Conservation (phyloP, 2,329 filamentous ascomycete species). For the Penicillium sp. region DNA sequence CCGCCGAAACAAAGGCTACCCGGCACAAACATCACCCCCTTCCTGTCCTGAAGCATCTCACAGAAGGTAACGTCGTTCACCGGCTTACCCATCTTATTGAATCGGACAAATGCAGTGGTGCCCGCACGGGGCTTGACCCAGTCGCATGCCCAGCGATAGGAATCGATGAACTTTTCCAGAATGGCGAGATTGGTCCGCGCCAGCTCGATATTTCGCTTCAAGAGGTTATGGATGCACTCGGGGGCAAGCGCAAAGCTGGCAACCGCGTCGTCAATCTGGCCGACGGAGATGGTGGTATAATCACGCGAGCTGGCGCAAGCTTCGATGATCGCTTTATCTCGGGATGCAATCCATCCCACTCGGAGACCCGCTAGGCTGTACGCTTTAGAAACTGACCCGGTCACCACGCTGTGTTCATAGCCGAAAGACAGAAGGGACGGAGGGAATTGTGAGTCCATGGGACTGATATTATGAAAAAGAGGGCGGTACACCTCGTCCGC, state of each 20-base stretch:
- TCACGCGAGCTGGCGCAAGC: conserved; percentile 67
- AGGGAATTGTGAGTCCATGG: conserved; percentile 57
- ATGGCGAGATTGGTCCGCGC: conserved; percentile 68
- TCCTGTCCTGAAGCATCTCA: conserved; percentile 65
- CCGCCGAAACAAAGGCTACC: conserved; percentile 73
- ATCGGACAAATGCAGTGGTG: conserved; percentile 76
- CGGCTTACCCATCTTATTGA: conserved; percentile 61
- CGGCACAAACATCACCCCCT: conserved; percentile 73
- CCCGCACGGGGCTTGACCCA: conserved; percentile 78
- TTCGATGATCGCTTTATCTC: conserved; percentile 62
- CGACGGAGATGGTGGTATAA: conserved; percentile 85
- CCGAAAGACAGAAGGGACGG: conserved; percentile 71
- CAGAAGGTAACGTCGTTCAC: conserved; percentile 76
- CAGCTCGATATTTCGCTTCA: conserved; percentile 65
- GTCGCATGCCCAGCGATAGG: conserved; percentile 62
- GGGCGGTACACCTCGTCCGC: conserved; percentile 84
- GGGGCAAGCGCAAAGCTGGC: conserved; percentile 72
- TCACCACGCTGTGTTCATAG: conserved; percentile 70
- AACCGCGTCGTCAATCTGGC: conserved; percentile 77
- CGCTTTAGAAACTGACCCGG: conserved; percentile 82
- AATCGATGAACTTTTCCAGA: conserved; percentile 67
- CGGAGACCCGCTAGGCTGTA: conserved; percentile 81
- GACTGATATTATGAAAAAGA: conserved; percentile 70
- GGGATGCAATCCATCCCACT: conserved; percentile 78
- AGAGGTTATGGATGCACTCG: conserved; percentile 63